phyloP scores from a whole-genome alignment of 2,329 filamentous ascomycete genomes.

The Cercospora zeina region DNA sequence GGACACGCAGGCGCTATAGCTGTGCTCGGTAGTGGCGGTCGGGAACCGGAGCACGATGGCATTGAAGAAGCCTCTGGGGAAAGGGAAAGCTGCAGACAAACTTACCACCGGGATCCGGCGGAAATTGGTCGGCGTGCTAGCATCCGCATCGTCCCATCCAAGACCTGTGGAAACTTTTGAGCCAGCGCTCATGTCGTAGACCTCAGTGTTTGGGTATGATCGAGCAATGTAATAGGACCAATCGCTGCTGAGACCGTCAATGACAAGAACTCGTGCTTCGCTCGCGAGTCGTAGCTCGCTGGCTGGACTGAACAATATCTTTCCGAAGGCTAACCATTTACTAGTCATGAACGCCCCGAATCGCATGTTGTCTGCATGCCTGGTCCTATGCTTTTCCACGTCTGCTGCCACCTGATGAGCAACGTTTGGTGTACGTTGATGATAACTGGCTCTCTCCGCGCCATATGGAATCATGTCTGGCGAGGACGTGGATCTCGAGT shows the following conservation, averaged over 20 bases:
- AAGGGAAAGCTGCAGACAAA: constrained; percentile 68
- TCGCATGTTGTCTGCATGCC: constrained; percentile 55
- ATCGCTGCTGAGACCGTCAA: constrained; percentile 84
- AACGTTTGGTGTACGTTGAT: not conserved
- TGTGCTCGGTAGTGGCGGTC: constrained; percentile 63
- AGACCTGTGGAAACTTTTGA: constrained; percentile 13
- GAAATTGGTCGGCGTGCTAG: constrained; percentile 58
- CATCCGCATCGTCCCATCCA: constrained; percentile 30
- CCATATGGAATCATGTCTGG: constrained; percentile 27
- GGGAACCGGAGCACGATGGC: constrained; percentile 78
- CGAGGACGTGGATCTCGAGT: constrained; percentile 37
- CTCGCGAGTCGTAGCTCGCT: constrained; percentile 63
- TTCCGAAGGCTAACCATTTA: constrained; percentile 84
- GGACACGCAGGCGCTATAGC: constrained; percentile 69
- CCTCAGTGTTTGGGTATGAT: constrained; percentile 71
- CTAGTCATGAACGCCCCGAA: constrained; percentile 81
- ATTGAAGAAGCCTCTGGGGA: constrained; percentile 72
- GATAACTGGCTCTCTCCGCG: not conserved
- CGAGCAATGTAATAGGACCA: constrained; percentile 86
- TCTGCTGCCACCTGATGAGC: not conserved
- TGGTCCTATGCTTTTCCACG: not conserved
- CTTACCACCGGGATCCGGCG: constrained; percentile 70
- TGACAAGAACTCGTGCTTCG: constrained; percentile 68
- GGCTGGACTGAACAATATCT: constrained; percentile 78
- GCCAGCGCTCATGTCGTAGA: constrained; percentile 61